Conservation (phyloP, 768 basidiomycete genomes). For the Tulasnella sp. region DNA sequence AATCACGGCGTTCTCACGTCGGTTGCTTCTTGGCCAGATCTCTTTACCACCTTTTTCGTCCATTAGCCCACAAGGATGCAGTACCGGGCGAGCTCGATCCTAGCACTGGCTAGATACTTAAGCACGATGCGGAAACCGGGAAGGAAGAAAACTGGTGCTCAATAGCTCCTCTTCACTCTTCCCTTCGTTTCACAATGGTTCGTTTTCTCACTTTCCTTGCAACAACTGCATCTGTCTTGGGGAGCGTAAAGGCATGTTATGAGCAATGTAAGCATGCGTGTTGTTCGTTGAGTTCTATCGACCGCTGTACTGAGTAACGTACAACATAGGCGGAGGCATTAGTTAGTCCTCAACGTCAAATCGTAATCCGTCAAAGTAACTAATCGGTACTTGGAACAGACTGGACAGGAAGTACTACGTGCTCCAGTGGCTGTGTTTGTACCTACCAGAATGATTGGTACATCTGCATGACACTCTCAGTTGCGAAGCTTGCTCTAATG, state of each 20-base stretch:
- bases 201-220: not conserved
- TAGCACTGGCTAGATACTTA: not conserved
- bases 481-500: too few species aligned
- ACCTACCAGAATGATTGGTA: not conserved
- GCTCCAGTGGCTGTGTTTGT: constrained; percentile 29
- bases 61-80: not conserved
- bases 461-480: too few species aligned
- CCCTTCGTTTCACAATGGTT: not conserved
- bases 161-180: not conserved
- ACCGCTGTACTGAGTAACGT: not conserved
- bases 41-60: not conserved
- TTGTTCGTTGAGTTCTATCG: not conserved
- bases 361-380: not conserved
- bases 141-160: not conserved
- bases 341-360: constrained; percentile 21
- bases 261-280: not conserved
- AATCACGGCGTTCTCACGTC: not conserved
- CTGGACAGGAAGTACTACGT: constrained; percentile 31
- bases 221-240: not conserved
- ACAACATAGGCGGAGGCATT: constrained; percentile 19
- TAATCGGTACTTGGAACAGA: not conserved
- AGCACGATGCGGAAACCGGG: not conserved
- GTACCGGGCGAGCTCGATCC: not conserved
- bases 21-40: not conserved
- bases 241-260: not conserved